Conservation (phyloP, 805 yeast species). For the Nakazawaea sp. region DNA sequence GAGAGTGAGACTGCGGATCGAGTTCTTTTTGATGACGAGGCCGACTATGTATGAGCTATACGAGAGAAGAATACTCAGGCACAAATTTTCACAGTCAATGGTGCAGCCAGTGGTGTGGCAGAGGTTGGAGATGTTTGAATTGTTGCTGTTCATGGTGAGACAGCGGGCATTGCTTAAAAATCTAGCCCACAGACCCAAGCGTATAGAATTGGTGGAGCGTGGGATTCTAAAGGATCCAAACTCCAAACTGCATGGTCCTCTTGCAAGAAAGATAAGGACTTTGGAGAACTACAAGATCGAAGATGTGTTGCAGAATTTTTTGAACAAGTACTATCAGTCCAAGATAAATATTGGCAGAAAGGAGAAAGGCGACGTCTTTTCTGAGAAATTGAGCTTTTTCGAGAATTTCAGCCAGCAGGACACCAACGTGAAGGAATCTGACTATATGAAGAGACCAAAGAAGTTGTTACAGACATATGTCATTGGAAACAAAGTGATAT, state of each 20-base stretch:
- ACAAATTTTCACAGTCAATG: constrained; percentile 3
- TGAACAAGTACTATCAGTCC: not conserved
- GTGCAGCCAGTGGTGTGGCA: constrained; percentile 4
- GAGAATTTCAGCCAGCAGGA: constrained; percentile 1
- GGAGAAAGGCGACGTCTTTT: not conserved
- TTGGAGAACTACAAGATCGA: constrained; percentile 6
- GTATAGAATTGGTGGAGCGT: constrained; percentile 2
- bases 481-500: constrained; percentile 6
- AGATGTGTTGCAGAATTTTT: constrained; percentile 7
- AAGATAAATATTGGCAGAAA: not conserved
- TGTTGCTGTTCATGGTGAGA: constrained; percentile 4
- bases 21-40: not conserved
- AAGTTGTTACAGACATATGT: constrained; percentile 3
- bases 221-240: constrained; percentile 9
- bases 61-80: constrained; percentile 3
- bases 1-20: not conserved
- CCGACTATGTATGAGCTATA: constrained; percentile 7
- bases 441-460: not conserved
- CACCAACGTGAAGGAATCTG: not conserved
- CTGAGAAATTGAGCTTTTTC: constrained; percentile 5
- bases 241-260: not conserved
- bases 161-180: not conserved
- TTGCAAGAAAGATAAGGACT: constrained; percentile 3
- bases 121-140: constrained; percentile 5
- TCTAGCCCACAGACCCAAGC: constrained; percentile 5